Evolutionary conservation across 352 stramenopile species (phyloP), one percentile per base, ranked within the genome.

Genomic region (Phytophthora colocasiae): DNA sequence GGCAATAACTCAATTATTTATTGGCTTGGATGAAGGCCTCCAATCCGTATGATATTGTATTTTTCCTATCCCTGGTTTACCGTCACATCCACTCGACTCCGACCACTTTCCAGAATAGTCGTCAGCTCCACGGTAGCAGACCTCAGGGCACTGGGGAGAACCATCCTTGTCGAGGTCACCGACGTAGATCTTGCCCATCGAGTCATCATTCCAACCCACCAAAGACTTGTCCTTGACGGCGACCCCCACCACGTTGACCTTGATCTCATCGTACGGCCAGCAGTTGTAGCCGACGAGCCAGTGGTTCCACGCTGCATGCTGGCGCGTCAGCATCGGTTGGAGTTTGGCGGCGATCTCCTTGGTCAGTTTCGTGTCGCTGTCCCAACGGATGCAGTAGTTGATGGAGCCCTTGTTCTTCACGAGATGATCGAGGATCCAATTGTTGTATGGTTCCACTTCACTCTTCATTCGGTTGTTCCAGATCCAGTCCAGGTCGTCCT

Each of bases 301-400:
- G 19, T 51, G 29, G 55, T 75, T 75, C 66, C 66, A 75, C 2
- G 49, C 61, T 3, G 58, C 58, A 9, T 64, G 57, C 17, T 71
- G 61, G 19, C 61, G 59, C 4, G 70, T 63, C 32, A 84, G 54
- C 69, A 84, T 78, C 6, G 51, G 40, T 40, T 78, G 34, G 41
- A 84, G 69, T 56, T 83, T 81, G 48, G 71, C 52, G 0, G 75
- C 75, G 2, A 69, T 58, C 7, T 58, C 39, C 51, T 78, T 77
- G 26, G 63, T 55, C 0, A 84, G 57, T 44, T 63, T 75, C 26
- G 72, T 59, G 6, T 53, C 69, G 38, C 61, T 78, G 48, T 83
- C 71, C 64, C 75, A 83, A 17, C 71, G 75, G 6, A 83, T 15
- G 59, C 75, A 83, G 64, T 83, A 80, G 65, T 65, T 77, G 24